These are phyloP conservation scores for Fraxinus albicans DNA, from an alignment of 305 asterid genomes.

Conservation along the genomic window DNA sequence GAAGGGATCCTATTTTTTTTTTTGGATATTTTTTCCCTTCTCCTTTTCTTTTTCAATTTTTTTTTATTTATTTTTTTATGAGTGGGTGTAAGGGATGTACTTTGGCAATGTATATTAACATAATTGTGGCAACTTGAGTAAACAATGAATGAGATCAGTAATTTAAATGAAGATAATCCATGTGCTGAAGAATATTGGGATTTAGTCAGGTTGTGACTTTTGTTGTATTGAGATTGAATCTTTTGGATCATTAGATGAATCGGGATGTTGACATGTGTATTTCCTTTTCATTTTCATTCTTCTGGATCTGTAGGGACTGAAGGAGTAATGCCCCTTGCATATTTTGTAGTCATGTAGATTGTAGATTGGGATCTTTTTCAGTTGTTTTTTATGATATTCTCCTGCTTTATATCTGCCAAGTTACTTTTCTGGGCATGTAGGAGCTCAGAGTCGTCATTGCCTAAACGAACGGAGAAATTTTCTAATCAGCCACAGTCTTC, in stretches of 20 bases:
- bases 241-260: neutral
- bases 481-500: slow-evolving; percentile 33
- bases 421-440: slow-evolving; percentile 28
- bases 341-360: neutral
- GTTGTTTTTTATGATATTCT: slow-evolving; percentile 4
- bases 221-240: neutral
- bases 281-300: neutral
- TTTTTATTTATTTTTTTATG: neutral
- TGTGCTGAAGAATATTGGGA: neutral
- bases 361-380: neutral
- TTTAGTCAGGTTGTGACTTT: neutral
- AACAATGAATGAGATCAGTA: neutral
- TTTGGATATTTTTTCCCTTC: neutral
- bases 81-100: neutral
- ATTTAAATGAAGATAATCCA: neutral
- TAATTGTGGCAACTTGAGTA: neutral
- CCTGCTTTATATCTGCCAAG: neutral
- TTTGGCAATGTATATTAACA: neutral
- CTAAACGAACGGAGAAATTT: slow-evolving; percentile 25
- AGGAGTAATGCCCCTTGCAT: neutral
- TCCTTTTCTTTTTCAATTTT: neutral
- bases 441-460: slow-evolving; percentile 26
- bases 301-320: neutral
- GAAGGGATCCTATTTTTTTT: neutral
- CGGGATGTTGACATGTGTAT: neutral